Percentiles rank a stretch among this genome's conserved stretches.
phyloP scores from a whole-genome alignment of 495 filamentous ascomycete genomes.

The Penicillium bialowiezense region DNA sequence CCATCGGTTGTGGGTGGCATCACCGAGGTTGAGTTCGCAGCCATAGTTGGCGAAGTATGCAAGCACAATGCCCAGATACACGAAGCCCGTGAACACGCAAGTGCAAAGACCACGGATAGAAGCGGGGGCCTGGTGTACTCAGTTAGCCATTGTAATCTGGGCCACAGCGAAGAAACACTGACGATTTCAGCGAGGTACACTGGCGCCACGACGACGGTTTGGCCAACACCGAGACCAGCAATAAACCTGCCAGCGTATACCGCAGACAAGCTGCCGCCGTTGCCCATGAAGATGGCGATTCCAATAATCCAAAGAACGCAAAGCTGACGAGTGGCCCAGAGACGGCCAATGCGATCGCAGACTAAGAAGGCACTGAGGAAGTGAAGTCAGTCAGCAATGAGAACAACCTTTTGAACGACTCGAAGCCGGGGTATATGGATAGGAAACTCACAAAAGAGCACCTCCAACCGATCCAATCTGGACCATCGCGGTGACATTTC shows the following conservation, averaged over 20 bases:
- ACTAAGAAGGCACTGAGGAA: conserved; percentile 61
- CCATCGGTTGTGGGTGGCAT: conserved; percentile 57
- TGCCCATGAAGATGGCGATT: conserved; percentile 65
- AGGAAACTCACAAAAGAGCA: conserved; percentile 51
- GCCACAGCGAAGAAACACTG: no score
- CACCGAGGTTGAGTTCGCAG: conserved; percentile 56
- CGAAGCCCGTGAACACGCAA: conserved; percentile 61
- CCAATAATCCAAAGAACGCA: conserved; percentile 66
- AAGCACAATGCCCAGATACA: conserved; percentile 48
- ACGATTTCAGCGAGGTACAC: conserved; percentile 52
- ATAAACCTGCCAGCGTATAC: conserved; percentile 68
- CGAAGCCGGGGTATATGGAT: background rate
- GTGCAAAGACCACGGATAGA: conserved; percentile 65
- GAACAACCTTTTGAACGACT: no score
- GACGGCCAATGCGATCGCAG: conserved; percentile 65
- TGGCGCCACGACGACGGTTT: conserved; percentile 63
- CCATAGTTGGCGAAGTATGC: conserved; percentile 53
- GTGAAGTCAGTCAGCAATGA: no score
- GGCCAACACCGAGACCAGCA: conserved; percentile 64
- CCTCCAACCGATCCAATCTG: conserved; percentile 67
- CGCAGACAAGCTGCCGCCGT: conserved; percentile 56
- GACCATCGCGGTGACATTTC: conserved; percentile 70
- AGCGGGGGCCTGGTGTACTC: conserved; percentile 43
- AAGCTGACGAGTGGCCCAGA: conserved; percentile 67
- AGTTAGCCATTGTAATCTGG: no score